Conservation (phyloP, 2,329 filamentous ascomycete species). For the Endoconidiophora laricicola region DNA sequence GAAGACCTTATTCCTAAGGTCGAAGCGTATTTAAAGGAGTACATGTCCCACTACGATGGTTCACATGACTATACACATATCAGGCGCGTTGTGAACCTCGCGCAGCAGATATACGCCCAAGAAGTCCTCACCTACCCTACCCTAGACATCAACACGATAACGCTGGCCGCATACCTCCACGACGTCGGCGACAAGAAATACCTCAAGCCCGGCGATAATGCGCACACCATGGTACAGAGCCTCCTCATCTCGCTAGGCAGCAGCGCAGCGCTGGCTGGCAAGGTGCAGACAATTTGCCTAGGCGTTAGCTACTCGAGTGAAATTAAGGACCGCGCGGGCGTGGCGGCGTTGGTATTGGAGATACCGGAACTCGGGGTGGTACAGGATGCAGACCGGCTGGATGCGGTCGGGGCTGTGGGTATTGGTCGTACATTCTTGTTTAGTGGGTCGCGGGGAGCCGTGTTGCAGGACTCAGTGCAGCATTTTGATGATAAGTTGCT, state of each 20-base stretch:
- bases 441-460: conserved; percentile 44
- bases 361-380: conserved; percentile 45
- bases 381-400: conserved; percentile 84
- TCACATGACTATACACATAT: conserved; percentile 85
- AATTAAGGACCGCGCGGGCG: conserved; percentile 42
- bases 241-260: conserved; percentile 42
- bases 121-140: conserved; percentile 21
- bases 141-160: conserved; percentile 29
- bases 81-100: conserved; percentile 57
- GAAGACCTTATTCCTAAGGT: conserved; percentile 36
- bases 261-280: conserved; percentile 38
- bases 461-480: conserved; percentile 47
- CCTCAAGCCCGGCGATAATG: conserved; percentile 37
- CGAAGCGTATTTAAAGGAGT: conserved; percentile 46
- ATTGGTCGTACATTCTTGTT: conserved; percentile 52
- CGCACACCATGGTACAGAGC: conserved; percentile 35
- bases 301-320: conserved; percentile 69
- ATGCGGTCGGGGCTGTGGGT: conserved; percentile 76
- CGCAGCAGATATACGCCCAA: conserved; percentile 43
- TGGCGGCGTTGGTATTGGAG: conserved; percentile 41
- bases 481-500: conserved; percentile 68
- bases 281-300: conserved; percentile 55
- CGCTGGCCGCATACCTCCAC: conserved; percentile 62
- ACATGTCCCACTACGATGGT: conserved; percentile 65
- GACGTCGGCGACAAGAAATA: conserved; percentile 85